Base-by-base conservation (phyloP, 805 yeast species). In the Yamadazyma kitorensis region DNA sequence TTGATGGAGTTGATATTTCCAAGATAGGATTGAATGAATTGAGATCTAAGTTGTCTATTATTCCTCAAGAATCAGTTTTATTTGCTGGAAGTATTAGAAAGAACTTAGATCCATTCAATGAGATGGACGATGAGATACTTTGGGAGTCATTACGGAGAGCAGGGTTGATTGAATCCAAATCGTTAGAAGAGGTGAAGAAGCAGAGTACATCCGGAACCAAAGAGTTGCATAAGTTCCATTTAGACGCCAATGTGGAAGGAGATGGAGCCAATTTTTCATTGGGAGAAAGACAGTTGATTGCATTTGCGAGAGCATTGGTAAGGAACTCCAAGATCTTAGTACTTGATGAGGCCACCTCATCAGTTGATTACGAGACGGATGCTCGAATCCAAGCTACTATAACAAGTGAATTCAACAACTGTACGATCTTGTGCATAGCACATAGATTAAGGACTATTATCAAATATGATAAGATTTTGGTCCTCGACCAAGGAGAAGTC, bases 291-390 rank as follows among this genome's bases (percentile, higher is more conserved):
- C 91, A 84, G 55, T 67, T 83, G 45, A 64, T 87, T 54, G 86
- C 94, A 10, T 72, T 87, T 45, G 91, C 94, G 2, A 72, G 96
- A 44, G 95, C 95, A 0, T 65, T 87, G 48, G 81, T 87, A 20
- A 73, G 88, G 27, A 76, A 82, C 19, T 74, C 93, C 4, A 80
- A 78, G 55, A 79, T 86, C 39, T 67, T 86, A 40, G 86, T 86
- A 40, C 61, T 86, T 40, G 96, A 86, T 57, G 96, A 86, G 59
- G 96, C 86, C 21, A 80, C 87, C 0, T 76, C 84, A 0, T 74
- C 81, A 23, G 86, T 87, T 40, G 96, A 87, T 60, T 86, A 85
- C 51, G 87, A 83, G 47, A 86, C 95, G 0, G 96, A 87, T 57
- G 70, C 83, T 5, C 75, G 77, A 52, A 83, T 87, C 44, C 96